Conservation (phyloP, 495 filamentous ascomycete species). For the Aspergillus ellipticus region DNA sequence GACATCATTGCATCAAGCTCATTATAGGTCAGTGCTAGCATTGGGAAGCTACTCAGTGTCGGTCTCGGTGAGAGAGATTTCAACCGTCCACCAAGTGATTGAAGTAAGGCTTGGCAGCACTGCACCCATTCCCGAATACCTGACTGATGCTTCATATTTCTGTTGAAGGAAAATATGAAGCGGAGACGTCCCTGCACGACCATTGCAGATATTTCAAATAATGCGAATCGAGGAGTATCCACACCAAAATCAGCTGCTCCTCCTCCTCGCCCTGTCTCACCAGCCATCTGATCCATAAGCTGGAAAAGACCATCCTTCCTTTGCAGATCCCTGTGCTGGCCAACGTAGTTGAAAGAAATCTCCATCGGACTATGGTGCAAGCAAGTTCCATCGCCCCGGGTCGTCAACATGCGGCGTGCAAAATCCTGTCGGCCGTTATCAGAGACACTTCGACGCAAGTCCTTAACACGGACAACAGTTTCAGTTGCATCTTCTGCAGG, state of each 20-base stretch:
- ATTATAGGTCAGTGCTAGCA: slow-evolving; percentile 58
- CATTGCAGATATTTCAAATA: slow-evolving; percentile 62
- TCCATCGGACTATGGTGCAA: slow-evolving; percentile 58
- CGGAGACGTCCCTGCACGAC: slow-evolving; percentile 56
- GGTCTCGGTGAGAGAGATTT: slow-evolving; percentile 44
- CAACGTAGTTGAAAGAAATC: slow-evolving; percentile 68
- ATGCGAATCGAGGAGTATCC: slow-evolving; percentile 56
- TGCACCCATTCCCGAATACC: slow-evolving; percentile 37
- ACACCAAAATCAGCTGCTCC: slow-evolving; percentile 54
- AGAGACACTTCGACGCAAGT: slow-evolving; percentile 37
- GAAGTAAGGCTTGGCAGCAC: not conserved
- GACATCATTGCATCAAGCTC: slow-evolving; percentile 47
- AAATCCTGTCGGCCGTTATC: slow-evolving; percentile 52
- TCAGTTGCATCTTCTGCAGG: slow-evolving; percentile 31
- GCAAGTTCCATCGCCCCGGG: slow-evolving; percentile 36
- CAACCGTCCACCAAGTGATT: slow-evolving; percentile 39
- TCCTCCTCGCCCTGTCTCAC: slow-evolving; percentile 39
- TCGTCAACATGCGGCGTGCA: slow-evolving; percentile 43
- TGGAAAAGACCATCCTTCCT: slow-evolving; percentile 58
- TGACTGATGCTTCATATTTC: slow-evolving; percentile 53
- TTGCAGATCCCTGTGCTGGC: slow-evolving; percentile 60
- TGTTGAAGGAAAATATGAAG: slow-evolving; percentile 60
- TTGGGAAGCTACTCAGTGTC: slow-evolving; percentile 60
- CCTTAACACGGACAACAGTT: slow-evolving; percentile 44
- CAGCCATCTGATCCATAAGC: slow-evolving; percentile 47